Evolutionary conservation across 2,329 filamentous ascomycete species (phyloP), one percentile per base, ranked within the genome.

Genomic region (Podosphaera xanthii): DNA sequence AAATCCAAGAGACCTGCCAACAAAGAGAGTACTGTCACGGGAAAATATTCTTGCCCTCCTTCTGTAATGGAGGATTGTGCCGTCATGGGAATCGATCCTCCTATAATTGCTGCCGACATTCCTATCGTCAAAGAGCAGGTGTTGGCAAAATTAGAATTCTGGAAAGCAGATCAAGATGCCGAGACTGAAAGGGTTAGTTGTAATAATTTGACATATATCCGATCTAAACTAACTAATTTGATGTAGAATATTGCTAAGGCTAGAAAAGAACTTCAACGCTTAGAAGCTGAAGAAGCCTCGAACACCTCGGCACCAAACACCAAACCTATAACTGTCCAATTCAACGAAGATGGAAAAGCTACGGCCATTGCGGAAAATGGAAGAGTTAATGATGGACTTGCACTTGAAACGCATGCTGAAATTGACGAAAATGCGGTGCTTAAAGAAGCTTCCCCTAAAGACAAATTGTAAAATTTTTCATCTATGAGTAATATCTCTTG

Each of bases 161-260:
- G 91, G 89, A 95, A 94, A 78, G 76, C 80, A 58, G 86, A 95
- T 73, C 92, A 97, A 76, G 81, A 84, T 60, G 77, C 80, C 64
- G 88, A 96, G 78, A 98, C 92, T 30, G 81, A 92, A 71, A 85
- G 87, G 75, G 92, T 95, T 74, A 77, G 84, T 74, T 64, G 31
- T 22, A n/a, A 36, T 10, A n/a, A 14, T n/a, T 8, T 50, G 40
- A 61, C 4, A 31, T 1, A 46, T 3, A 38, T 33, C 58, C 40
- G 61, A 64, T 64, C 60, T 59, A 63, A 64, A 60, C 68, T 74
- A 68, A 74, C 61, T 6, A 6, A 1, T n/a, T 22, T 36, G 3
- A 22, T 46, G 35, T 68, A 97, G 92, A 98, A 98, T 77, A 84
- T 97, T 62, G 87, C 88, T 63, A 95, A 96, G 74, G 92, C 92